Evolutionary conservation across 495 filamentous ascomycete species (phyloP).

Genomic region (Evernia prunastri): DNA sequence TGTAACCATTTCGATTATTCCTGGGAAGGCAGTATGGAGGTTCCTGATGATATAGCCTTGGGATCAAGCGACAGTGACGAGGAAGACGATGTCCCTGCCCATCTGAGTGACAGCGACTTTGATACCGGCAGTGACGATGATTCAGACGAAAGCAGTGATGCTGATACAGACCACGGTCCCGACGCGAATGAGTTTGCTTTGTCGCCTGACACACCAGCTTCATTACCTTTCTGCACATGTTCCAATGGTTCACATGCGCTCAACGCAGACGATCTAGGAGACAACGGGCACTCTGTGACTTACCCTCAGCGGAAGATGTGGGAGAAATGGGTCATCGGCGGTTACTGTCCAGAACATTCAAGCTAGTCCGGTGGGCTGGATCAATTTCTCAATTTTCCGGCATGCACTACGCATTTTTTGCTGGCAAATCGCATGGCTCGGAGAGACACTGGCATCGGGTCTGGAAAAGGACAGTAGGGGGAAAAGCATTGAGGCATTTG

Average conservation of each 20-base stretch:
- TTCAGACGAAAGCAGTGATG: conserved; percentile 26
- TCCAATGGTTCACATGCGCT: conserved; percentile 18
- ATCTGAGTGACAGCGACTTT: conserved; percentile 18
- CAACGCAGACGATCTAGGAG: conserved; percentile 47
- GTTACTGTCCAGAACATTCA: conserved; percentile 27
- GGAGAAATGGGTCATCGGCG: conserved; percentile 57
- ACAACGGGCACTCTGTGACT: conserved; percentile 50
- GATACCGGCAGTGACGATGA: conserved; percentile 22
- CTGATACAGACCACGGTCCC: conserved; percentile 32
- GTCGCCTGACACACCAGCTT: conserved; percentile 38
- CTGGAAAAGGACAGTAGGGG: not conserved
- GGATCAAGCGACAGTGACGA: conserved; percentile 36
- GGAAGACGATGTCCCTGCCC: conserved; percentile 26
- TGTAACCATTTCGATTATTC: conserved; percentile 47
- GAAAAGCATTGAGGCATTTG: not conserved
- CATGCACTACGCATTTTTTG: not conserved
- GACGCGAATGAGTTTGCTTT: conserved; percentile 35
- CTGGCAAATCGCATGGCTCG: not conserved
- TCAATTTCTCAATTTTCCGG: not conserved
- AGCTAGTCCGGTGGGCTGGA: not conserved
- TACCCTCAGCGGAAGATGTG: conserved; percentile 51
- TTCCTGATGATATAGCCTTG: conserved; percentile 38
- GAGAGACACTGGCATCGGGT: not conserved
- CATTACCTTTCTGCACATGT: conserved; percentile 46
- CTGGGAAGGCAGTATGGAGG: conserved; percentile 36